A percentile compares a stretch with the other conserved stretches of the same genome.
Evolutionary conservation across 2,329 filamentous ascomycete species (phyloP).

Genomic region (Aspergillus fijiensis): DNA sequence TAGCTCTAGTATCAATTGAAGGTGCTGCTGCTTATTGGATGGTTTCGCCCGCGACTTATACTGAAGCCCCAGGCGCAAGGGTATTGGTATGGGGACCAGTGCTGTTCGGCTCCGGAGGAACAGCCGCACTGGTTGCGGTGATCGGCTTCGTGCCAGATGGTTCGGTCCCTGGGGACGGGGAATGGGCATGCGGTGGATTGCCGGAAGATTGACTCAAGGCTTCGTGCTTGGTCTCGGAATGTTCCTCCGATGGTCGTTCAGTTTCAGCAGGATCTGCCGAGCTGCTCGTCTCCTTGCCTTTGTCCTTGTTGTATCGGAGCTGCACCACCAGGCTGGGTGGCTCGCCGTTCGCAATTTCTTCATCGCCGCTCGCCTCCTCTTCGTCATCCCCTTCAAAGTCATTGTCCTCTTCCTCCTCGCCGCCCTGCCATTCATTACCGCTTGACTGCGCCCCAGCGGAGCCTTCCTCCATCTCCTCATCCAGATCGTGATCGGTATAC

Average conservation of each 20-base stretch:
- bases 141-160: background rate
- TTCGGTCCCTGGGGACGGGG: constrained; percentile 7
- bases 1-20: background rate
- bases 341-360: constrained; percentile 51
- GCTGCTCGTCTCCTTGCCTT: constrained; percentile 26
- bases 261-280: constrained; percentile 18
- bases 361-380: constrained; percentile 43
- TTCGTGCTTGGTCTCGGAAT: constrained; percentile 16
- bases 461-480: constrained; percentile 65
- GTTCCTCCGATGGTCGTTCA: constrained; percentile 11
- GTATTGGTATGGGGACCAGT: background rate
- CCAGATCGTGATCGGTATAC: constrained; percentile 57
- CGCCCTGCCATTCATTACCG: constrained; percentile 69
- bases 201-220: constrained; percentile 7
- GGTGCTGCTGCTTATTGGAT: background rate
- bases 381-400: constrained; percentile 60
- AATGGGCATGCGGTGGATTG: constrained; percentile 4
- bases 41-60: background rate
- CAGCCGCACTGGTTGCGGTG: background rate
- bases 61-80: background rate
- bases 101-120: background rate
- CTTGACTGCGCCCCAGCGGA: constrained; percentile 62
- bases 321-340: constrained; percentile 72
- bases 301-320: constrained; percentile 51
- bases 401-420: constrained; percentile 70